A percentile compares a stretch with the other conserved stretches of the same genome.
phyloP scores from a whole-genome alignment of 139 green algal genomes.

The Nannochloris sp. region DNA sequence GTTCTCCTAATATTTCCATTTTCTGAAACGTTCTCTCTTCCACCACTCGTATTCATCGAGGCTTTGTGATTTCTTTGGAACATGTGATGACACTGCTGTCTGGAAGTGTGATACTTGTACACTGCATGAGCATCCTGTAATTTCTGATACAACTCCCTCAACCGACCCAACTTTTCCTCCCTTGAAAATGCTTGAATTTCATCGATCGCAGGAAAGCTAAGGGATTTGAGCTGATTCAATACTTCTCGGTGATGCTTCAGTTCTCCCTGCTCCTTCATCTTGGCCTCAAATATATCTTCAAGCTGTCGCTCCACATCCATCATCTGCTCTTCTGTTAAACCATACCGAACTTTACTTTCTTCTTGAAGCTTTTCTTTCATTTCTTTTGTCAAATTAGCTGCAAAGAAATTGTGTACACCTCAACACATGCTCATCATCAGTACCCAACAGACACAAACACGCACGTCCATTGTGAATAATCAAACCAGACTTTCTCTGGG shows the following conservation, averaged over 20 bases:
- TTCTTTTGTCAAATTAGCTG: constrained; percentile 61
- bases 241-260: constrained; percentile 3
- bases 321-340: constrained; percentile 40
- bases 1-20: constrained; percentile 1
- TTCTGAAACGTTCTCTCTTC: constrained; percentile 5
- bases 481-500: constrained; percentile 66
- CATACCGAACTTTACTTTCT: constrained; percentile 49
- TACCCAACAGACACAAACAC: constrained; percentile 6
- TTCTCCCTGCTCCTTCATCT: constrained; percentile 10
- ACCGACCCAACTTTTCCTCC: constrained; percentile 40
- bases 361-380: constrained; percentile 47
- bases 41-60: neutral
- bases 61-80: neutral
- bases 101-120: neutral
- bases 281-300: constrained; percentile 24
- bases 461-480: constrained; percentile 72
- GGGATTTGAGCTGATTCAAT: neutral
- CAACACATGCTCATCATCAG: neutral
- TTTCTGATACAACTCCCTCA: constrained; percentile 38
- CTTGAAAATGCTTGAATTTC: constrained; percentile 23
- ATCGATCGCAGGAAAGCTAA: neutral
- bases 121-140: constrained; percentile 19
- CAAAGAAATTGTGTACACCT: neutral
- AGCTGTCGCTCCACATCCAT: constrained; percentile 39
- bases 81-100: neutral